Base-by-base conservation (phyloP, 805 yeast genomes). In the Starmerella apicola region DNA sequence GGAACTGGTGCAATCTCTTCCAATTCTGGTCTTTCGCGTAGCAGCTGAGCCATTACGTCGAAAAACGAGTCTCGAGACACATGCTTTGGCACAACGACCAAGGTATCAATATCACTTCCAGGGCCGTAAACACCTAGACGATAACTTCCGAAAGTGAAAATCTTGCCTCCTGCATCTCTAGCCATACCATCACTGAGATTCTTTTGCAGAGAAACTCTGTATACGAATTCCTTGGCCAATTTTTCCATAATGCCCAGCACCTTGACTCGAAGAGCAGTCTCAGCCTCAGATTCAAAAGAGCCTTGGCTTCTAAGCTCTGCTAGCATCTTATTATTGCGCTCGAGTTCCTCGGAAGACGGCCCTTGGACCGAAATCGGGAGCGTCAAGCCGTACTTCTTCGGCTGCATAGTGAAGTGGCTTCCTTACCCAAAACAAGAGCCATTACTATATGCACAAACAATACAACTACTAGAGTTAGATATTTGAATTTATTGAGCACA, bases 141-240 rank as follows among this genome's bases (percentile, higher is more conserved):
- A 55, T 86, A 91, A 1, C 96, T 85, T 1, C 98, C 98, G 63
- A 72, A 91, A 0, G 96, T 85, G 58, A 86, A 91, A n/a, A 91
- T 75, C 58, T 91, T 91, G 27, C 98, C 98, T 28, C 98, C 98
- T 0, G 97, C 94, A 60, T 91, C 98, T 41, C 66, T 71, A 0
- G 97, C 94, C 96, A 91, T 85, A 2, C 96, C 95, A 45, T 91
- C 97, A 26, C 85, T 76, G 95, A 91, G 85, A 55, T 88, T 86
- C 55, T 81, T 85, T 45, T 69, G 73, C 48, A 73, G 69, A 3
- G 93, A 79, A 7, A 85, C 96, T 12, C 63, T 71, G 53, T 74
- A 81, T 1, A 91, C 98, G 61, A 88, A 88, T 48, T 79, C 82
- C 51, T 78, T 72, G 0, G 81, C 72, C 52, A 91, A 54, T 46